Evolutionary conservation across 495 filamentous ascomycete species (phyloP).

Genomic region (Schizothecium vesticola): DNA sequence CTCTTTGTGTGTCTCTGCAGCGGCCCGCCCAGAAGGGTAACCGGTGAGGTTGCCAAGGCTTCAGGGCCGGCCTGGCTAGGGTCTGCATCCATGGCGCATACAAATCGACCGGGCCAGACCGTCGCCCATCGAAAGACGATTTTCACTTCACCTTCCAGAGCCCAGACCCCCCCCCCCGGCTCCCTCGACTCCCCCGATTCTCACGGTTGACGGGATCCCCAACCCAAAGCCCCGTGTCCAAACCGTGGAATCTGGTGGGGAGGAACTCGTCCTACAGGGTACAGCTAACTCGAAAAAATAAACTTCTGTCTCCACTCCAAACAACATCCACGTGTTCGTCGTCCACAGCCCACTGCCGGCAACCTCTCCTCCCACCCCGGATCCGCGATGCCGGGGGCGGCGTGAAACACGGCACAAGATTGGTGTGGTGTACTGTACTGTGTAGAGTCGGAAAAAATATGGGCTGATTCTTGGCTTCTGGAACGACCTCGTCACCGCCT

Average conservation of each 20-base stretch:
- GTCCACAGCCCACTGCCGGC: too few relatives aligned
- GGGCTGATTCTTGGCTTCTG: not conserved
- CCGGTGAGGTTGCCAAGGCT: not conserved
- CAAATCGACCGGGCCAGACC: conserved; percentile 20
- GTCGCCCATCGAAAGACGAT: not conserved
- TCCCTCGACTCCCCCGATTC: not conserved
- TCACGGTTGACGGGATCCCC: not conserved
- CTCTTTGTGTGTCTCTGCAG: conserved; percentile 3
- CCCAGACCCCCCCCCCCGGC: not conserved
- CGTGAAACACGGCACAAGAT: not conserved
- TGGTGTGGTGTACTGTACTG: not conserved
- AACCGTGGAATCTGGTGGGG: not conserved
- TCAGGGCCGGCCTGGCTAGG: not conserved
- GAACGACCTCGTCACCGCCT: not conserved
- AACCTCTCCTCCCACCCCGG: not conserved
- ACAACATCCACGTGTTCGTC: not conserved
- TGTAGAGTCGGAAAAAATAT: not conserved
- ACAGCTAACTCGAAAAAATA: not conserved
- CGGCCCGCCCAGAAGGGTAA: conserved; percentile 1
- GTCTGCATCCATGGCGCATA: conserved; percentile 7
- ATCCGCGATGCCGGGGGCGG: not conserved
- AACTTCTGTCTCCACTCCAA: not conserved
- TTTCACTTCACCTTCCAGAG: not conserved
- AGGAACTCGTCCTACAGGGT: not conserved
- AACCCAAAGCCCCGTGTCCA: not conserved